A percentile compares a stretch with the other conserved stretches of the same genome.
Evolutionary conservation across 805 yeast species (phyloP).

Genomic region (Zygoascus flipseniorum): DNA sequence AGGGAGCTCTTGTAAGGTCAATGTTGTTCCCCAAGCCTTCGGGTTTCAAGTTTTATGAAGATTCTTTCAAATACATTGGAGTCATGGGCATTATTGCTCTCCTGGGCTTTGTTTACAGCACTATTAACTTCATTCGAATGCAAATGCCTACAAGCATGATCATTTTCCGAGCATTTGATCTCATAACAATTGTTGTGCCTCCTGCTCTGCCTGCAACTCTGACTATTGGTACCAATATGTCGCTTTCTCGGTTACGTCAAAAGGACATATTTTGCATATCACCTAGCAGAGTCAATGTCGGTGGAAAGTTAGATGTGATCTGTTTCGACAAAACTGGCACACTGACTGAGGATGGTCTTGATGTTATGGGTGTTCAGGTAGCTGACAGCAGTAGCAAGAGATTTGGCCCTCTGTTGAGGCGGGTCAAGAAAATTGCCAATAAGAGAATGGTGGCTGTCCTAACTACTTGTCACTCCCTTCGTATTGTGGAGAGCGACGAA

Average conservation of each 20-base stretch:
- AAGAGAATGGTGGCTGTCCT: slow-evolving; percentile 37
- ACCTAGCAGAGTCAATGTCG: slow-evolving; percentile 92
- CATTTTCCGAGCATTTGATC: slow-evolving; percentile 82
- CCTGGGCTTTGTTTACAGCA: slow-evolving; percentile 76
- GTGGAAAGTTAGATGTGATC: slow-evolving; percentile 83
- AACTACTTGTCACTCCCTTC: slow-evolving; percentile 82
- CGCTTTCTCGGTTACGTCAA: slow-evolving; percentile 63
- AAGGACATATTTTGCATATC: slow-evolving; percentile 78
- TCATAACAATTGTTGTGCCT: slow-evolving; percentile 94
- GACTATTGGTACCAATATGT: slow-evolving; percentile 93
- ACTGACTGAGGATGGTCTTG: slow-evolving; percentile 91
- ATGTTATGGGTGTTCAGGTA: slow-evolving; percentile 60
- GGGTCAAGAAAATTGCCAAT: neutral
- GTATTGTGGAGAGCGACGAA: slow-evolving; percentile 46
- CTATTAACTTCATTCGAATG: slow-evolving; percentile 69
- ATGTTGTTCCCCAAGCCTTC: slow-evolving; percentile 95
- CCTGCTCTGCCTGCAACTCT: slow-evolving; percentile 98
- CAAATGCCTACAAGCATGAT: slow-evolving; percentile 65
- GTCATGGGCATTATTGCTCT: slow-evolving; percentile 83
- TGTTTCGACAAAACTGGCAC: slow-evolving; percentile 98
- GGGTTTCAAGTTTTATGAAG: slow-evolving; percentile 87
- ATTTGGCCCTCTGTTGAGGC: slow-evolving; percentile 8
- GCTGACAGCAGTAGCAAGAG: slow-evolving; percentile 17
- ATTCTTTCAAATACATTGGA: slow-evolving; percentile 92
- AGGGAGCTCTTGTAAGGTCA: slow-evolving; percentile 87